Evolutionary conservation across 805 yeast species (phyloP).

Genomic region (Metschnikowia drakensbergensis): DNA sequence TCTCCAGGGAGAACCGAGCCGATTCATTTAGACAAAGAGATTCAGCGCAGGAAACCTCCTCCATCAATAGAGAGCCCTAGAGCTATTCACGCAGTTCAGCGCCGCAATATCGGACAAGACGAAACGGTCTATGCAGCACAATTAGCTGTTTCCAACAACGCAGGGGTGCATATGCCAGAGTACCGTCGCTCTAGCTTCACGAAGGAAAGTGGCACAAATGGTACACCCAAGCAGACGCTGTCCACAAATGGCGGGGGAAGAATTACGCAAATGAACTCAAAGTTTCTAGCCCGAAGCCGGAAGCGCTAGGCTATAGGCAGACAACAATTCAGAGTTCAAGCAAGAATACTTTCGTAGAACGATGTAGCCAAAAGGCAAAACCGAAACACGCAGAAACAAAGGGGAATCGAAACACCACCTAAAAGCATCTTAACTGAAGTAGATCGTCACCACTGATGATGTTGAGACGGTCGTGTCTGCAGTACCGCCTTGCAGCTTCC

Average conservation of each 20-base stretch:
- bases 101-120: constrained; percentile 9
- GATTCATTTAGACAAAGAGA: constrained; percentile 1
- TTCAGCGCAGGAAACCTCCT: constrained; percentile 7
- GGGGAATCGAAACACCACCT: no score
- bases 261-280: constrained; percentile 58
- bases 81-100: constrained; percentile 24
- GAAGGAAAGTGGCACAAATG: background rate
- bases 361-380: no score
- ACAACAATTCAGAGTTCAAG: background rate
- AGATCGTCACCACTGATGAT: no score
- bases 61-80: constrained; percentile 3
- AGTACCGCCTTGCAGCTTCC: background rate
- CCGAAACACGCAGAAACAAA: no score
- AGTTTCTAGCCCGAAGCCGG: constrained; percentile 54
- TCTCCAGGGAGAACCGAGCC: background rate
- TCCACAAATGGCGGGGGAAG: constrained; percentile 14
- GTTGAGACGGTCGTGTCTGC: background rate
- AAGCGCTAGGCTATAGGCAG: constrained; percentile 18
- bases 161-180: constrained; percentile 20
- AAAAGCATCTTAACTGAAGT: no score
- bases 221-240: background rate
- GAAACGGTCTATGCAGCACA: constrained; percentile 43
- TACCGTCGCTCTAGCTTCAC: constrained; percentile 37
- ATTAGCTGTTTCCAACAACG: constrained; percentile 36
- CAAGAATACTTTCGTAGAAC: no score